Conservation (phyloP, 352 stramenopile genomes). For the Phytopythium helicoides region DNA sequence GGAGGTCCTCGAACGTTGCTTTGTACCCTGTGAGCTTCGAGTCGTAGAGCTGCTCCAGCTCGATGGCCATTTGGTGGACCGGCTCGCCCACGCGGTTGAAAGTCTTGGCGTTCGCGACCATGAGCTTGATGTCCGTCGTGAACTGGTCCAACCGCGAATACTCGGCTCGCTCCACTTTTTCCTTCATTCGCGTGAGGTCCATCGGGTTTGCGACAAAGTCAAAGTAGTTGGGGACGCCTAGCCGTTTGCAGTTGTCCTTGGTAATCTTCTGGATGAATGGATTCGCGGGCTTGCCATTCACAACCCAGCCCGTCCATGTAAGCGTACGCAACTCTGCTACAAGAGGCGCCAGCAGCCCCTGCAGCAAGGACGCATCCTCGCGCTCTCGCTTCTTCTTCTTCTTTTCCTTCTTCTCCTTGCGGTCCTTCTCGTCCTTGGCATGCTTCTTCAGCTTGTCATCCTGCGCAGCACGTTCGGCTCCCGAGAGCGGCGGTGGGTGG, state of each 20-base stretch:
- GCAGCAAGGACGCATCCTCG: conserved; percentile 63
- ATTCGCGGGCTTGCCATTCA: conserved; percentile 68
- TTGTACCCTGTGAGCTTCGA: conserved; percentile 63
- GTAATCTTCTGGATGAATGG: conserved; percentile 88
- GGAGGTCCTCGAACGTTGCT: conserved; percentile 72
- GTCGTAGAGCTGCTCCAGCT: conserved; percentile 76
- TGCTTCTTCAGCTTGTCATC: conserved; percentile 54
- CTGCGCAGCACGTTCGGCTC: conserved; percentile 25
- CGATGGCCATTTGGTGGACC: conserved; percentile 81
- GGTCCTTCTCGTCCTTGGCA: conserved; percentile 68
- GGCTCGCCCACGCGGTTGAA: conserved; percentile 82
- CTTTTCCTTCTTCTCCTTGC: conserved; percentile 82
- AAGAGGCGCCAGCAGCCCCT: conserved; percentile 72
- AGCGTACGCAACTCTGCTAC: conserved; percentile 60
- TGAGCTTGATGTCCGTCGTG: conserved; percentile 69
- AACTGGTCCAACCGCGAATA: conserved; percentile 82
- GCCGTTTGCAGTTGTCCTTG: conserved; percentile 79
- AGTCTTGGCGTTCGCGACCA: conserved; percentile 81
- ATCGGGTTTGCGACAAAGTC: conserved; percentile 80
- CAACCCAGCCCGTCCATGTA: conserved; percentile 74
- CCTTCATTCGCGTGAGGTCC: conserved; percentile 84
- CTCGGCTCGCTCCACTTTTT: conserved; percentile 73
- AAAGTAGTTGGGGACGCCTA: conserved; percentile 85
- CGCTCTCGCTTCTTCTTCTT: conserved; percentile 82
- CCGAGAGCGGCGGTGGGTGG: conserved; percentile 52